Conservation (phyloP, 257 asterid species). For the Hygrophila difformis region DNA sequence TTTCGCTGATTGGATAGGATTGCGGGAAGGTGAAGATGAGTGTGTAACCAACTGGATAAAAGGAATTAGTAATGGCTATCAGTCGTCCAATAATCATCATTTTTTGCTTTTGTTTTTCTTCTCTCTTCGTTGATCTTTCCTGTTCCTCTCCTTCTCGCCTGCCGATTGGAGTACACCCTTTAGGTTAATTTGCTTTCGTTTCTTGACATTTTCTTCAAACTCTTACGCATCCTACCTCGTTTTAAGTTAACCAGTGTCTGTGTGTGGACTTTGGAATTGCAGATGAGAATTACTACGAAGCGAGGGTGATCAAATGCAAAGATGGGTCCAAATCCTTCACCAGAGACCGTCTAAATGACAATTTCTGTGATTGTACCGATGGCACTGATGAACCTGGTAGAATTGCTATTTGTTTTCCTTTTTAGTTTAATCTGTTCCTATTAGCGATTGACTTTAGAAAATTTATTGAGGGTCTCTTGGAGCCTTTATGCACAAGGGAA, state of each 20-base stretch:
- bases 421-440: background rate
- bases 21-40: no score
- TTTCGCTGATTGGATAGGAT: no score
- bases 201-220: no score
- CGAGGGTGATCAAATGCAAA: constrained; percentile 64
- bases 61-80: no score
- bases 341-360: constrained; percentile 67
- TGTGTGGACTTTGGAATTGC: constrained; percentile 17
- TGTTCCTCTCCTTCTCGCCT: constrained; percentile 28
- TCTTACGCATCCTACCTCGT: background rate
- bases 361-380: constrained; percentile 82
- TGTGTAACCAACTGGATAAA: no score
- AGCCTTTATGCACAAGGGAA: no score
- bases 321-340: constrained; percentile 73
- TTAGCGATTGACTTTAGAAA: background rate
- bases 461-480: no score
- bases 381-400: constrained; percentile 97
- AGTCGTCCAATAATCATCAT: no score
- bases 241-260: background rate
- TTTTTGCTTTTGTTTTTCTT: constrained; percentile 10
- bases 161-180: constrained; percentile 65
- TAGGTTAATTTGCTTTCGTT: constrained; percentile 33
- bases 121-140: constrained; percentile 21
- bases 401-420: background rate
- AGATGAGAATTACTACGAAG: constrained; percentile 57